These are phyloP conservation scores for Neofusicoccum umdonicola DNA, from an alignment of 2,329 filamentous ascomycete species.

Conservation along the genomic window DNA sequence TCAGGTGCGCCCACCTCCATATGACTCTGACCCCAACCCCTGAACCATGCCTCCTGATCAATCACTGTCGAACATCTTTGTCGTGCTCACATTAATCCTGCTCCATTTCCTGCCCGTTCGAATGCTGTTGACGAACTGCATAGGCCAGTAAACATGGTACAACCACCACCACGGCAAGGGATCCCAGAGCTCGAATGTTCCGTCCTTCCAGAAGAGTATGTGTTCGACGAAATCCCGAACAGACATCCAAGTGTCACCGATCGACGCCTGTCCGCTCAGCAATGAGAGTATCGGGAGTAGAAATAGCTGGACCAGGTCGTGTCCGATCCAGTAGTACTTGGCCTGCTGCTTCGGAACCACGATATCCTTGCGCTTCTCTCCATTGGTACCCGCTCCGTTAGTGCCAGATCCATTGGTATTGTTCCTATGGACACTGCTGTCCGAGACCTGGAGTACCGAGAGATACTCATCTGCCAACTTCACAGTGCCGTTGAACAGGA, in stretches of 20 bases:
- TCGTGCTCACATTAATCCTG: conserved; percentile 66
- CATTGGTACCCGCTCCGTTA: conserved; percentile 16
- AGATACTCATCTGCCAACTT: conserved; percentile 55
- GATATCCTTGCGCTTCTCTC: conserved; percentile 18
- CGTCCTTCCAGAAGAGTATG: conserved; percentile 49
- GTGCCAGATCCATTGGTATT: neutral
- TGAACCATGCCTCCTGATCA: too few species aligned
- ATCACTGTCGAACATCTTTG: conserved; percentile 51
- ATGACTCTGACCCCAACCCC: neutral
- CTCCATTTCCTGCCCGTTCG: conserved; percentile 56
- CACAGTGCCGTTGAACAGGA: conserved; percentile 52
- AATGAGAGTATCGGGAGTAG: conserved; percentile 31
- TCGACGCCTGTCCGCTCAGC: conserved; percentile 8
- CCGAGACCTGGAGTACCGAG: conserved; percentile 37
- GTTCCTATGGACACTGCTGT: conserved; percentile 23
- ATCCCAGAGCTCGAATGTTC: conserved; percentile 50
- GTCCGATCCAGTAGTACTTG: conserved; percentile 64
- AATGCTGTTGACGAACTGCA: conserved; percentile 49
- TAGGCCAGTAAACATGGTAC: conserved; percentile 55
- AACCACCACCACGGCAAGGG: conserved; percentile 52
- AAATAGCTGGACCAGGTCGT: conserved; percentile 60
- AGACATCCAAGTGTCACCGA: conserved; percentile 19
- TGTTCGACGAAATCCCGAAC: conserved; percentile 38
- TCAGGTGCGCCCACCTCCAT: too few species aligned
- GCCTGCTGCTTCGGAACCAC: conserved; percentile 23